phyloP scores from a whole-genome alignment of 2,329 filamentous ascomycete species.

The Corinectria fuckeliana region DNA sequence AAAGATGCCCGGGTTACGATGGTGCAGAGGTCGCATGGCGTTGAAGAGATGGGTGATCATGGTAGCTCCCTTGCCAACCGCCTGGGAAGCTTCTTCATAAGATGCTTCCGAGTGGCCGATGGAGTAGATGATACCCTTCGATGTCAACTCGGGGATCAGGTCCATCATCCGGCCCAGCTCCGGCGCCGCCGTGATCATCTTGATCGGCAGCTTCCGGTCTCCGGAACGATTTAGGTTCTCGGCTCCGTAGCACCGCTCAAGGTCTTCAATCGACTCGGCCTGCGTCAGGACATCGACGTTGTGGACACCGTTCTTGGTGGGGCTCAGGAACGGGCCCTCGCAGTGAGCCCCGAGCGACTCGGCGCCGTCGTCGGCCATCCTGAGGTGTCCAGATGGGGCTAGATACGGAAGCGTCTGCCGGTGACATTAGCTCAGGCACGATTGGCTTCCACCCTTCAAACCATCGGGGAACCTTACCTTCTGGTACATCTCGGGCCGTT shows the following conservation, averaged over 20 bases:
- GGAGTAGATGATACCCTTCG: slow-evolving; percentile 74
- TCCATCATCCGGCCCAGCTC: slow-evolving; percentile 75
- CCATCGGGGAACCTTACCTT: slow-evolving; percentile 54
- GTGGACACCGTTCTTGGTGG: slow-evolving; percentile 87
- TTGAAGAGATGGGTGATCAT: slow-evolving; percentile 97
- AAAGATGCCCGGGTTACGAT: slow-evolving; percentile 90
- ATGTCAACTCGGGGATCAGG: slow-evolving; percentile 70
- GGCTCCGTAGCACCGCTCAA: slow-evolving; percentile 75
- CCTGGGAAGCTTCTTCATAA: slow-evolving; percentile 78
- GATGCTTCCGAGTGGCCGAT: slow-evolving; percentile 89
- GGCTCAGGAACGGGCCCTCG: slow-evolving; percentile 87
- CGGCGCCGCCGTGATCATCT: slow-evolving; percentile 86
- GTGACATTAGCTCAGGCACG: slow-evolving; percentile 31
- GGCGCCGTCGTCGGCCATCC: slow-evolving; percentile 71
- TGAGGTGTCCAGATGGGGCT: slow-evolving; percentile 69
- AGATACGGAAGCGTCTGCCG: slow-evolving; percentile 73
- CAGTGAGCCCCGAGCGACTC: slow-evolving; percentile 91
- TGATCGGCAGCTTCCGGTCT: slow-evolving; percentile 59
- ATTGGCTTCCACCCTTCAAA: slow-evolving; percentile 24
- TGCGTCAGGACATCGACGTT: slow-evolving; percentile 73
- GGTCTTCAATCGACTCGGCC: slow-evolving; percentile 67
- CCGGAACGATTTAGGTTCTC: slow-evolving; percentile 63
- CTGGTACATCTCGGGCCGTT: slow-evolving; percentile 81
- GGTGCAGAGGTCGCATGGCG: slow-evolving; percentile 88
- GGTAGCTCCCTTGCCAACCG: slow-evolving; percentile 75